A percentile compares a stretch with the other conserved stretches of the same genome.
Conservation (phyloP, 441 rosid genomes). For the Biscutella auriculata region DNA sequence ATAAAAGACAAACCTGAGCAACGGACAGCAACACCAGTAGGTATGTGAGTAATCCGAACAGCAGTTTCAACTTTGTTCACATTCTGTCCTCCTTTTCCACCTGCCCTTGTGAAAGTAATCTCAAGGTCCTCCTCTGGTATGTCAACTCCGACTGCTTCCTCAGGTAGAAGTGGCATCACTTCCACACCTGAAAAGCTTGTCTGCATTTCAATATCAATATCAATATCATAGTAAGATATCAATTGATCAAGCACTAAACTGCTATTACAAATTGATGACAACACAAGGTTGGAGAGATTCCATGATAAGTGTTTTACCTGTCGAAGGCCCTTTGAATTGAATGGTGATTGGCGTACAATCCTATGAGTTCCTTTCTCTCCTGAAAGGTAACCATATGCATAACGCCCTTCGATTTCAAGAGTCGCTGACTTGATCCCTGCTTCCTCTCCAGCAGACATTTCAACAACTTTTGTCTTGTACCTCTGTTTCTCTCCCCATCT, state of each 20-base stretch:
- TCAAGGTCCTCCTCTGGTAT: conserved; percentile 89
- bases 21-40: conserved; percentile 76
- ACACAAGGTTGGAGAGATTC: not conserved
- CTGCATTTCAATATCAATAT: conserved; percentile 29
- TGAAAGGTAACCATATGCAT: conserved; percentile 83
- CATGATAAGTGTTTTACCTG: conserved; percentile 53
- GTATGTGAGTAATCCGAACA: conserved; percentile 79
- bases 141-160: conserved; percentile 58
- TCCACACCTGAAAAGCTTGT: conserved; percentile 97
- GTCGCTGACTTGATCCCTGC: conserved; percentile 94
- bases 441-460: conserved; percentile 84
- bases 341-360: conserved; percentile 87
- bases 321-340: conserved; percentile 93
- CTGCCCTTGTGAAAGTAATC: conserved; percentile 77
- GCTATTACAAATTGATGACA: not conserved
- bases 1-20: conserved; percentile 56
- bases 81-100: conserved; percentile 96
- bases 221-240: not conserved
- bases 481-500: conserved; percentile 96
- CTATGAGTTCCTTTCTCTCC: conserved; percentile 96
- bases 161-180: conserved; percentile 95
- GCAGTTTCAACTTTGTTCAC: conserved; percentile 94
- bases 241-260: not conserved
- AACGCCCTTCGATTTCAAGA: conserved; percentile 75
- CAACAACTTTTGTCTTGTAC: conserved; percentile 79